Conservation (phyloP, 2,329 filamentous ascomycete genomes). For the Cyphellophora europaea region DNA sequence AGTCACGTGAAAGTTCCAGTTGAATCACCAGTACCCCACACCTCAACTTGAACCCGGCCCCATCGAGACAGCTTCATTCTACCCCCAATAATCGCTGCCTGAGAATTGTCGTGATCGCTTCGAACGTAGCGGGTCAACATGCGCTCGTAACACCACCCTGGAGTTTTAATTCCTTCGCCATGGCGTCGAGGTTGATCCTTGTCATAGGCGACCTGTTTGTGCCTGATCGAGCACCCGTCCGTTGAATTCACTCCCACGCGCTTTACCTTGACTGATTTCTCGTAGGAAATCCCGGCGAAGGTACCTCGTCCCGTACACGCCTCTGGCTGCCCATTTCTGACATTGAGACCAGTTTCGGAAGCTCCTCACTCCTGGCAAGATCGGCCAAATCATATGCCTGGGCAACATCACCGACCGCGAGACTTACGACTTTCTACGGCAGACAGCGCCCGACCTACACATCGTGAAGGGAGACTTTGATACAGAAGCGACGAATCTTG, state of each 20-base stretch:
- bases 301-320: slow-evolving; percentile 37
- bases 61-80: too few relatives aligned
- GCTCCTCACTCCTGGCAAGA: slow-evolving; percentile 73
- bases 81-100: too few relatives aligned
- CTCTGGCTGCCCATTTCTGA: too few relatives aligned
- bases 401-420: slow-evolving; percentile 72
- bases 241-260: too few relatives aligned
- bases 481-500: slow-evolving; percentile 55
- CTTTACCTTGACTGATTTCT: slow-evolving; percentile 14
- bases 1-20: too few relatives aligned
- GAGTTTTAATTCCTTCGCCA: too few relatives aligned
- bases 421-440: slow-evolving; percentile 71
- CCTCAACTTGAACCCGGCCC: too few relatives aligned
- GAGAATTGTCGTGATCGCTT: too few relatives aligned
- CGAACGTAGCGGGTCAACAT: too few relatives aligned
- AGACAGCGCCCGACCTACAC: slow-evolving; percentile 62
- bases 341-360: slow-evolving; percentile 60
- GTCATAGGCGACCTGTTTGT: slow-evolving; percentile 92
- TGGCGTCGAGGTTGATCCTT: slow-evolving; percentile 81
- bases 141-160: too few relatives aligned
- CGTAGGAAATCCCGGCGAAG: slow-evolving; percentile 76
- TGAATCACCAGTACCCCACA: too few relatives aligned
- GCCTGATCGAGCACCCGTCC: slow-evolving; percentile 74
- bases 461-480: slow-evolving; percentile 64
- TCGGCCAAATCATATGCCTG: slow-evolving; percentile 70